These are phyloP conservation scores for Sphenostylis stenocarpa DNA, from an alignment of 306 rosid genomes.

Conservation along the genomic window DNA sequence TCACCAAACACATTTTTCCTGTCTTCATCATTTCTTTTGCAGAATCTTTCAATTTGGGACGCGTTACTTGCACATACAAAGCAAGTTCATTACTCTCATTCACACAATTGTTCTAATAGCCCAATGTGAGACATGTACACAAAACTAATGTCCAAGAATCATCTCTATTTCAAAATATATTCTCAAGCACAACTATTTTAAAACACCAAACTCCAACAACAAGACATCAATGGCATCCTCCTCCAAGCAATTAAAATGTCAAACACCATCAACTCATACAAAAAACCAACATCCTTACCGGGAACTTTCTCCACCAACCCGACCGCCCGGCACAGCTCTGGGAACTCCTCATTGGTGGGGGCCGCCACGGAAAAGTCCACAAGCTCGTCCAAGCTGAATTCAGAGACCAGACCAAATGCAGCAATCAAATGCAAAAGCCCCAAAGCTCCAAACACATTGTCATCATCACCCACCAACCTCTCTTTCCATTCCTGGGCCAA, in stretches of 20 bases:
- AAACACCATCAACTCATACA: background rate
- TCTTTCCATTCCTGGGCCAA: conserved; percentile 58
- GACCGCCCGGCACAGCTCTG: conserved; percentile 44
- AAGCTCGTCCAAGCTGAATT: conserved; percentile 56
- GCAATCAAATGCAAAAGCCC: conserved; percentile 65
- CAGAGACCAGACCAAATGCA: conserved; percentile 55
- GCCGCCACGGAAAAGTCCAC: conserved; percentile 42
- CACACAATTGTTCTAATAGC: background rate
- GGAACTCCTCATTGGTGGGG: conserved; percentile 47
- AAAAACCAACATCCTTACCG: conserved; percentile 32
- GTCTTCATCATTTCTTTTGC: background rate
- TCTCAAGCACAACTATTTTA: background rate
- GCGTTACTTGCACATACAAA: background rate
- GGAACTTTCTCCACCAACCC: conserved; percentile 49
- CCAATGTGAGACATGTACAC: background rate
- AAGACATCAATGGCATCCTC: background rate
- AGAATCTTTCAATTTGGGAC: background rate
- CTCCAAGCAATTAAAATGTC: conserved; percentile 6
- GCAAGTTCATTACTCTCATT: background rate
- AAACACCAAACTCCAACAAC: background rate
- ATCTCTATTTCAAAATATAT: background rate
- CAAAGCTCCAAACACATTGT: conserved; percentile 43
- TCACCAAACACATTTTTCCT: background rate
- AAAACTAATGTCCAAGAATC: background rate
- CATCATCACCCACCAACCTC: conserved; percentile 36